A percentile compares a stretch with the other conserved stretches of the same genome.
These are phyloP conservation scores for Vigna trinervia DNA, from an alignment of 306 rosid species.

Conservation along the genomic window DNA sequence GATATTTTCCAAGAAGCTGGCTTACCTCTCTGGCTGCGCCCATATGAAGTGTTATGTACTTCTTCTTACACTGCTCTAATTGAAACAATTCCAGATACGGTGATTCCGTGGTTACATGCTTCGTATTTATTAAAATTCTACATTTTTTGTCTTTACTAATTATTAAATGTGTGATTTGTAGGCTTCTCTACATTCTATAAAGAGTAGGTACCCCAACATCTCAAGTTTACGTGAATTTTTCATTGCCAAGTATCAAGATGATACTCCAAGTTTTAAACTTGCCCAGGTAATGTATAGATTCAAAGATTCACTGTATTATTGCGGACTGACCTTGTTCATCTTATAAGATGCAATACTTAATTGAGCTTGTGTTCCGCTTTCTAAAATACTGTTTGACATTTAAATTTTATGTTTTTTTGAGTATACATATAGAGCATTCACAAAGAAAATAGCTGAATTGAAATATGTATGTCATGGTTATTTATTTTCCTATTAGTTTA, in stretches of 20 bases:
- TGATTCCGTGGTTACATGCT: slow-evolving; percentile 46
- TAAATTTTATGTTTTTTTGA: slow-evolving; percentile 29
- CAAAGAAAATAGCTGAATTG: slow-evolving; percentile 1
- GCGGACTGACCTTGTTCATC: slow-evolving; percentile 32
- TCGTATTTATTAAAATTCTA: slow-evolving; percentile 39
- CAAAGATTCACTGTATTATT: slow-evolving; percentile 21
- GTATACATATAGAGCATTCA: neutral
- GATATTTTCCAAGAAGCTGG: slow-evolving; percentile 99
- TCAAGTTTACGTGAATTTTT: slow-evolving; percentile 86
- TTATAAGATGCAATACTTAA: slow-evolving; percentile 32
- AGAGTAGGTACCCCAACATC: slow-evolving; percentile 80
- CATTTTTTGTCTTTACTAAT: slow-evolving; percentile 1
- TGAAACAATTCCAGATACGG: slow-evolving; percentile 98
- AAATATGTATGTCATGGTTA: slow-evolving; percentile 5
- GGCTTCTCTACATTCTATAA: slow-evolving; percentile 97
- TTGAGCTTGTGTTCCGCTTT: neutral
- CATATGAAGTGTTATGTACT: slow-evolving; percentile 91
- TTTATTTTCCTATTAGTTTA: slow-evolving; percentile 17
- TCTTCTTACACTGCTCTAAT: slow-evolving; percentile 95
- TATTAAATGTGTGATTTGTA: slow-evolving; percentile 42
- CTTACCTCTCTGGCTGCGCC: slow-evolving; percentile 95
- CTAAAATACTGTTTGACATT: neutral
- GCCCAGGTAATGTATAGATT: slow-evolving; percentile 75
- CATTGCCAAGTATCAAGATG: slow-evolving; percentile 80
- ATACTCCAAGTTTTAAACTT: slow-evolving; percentile 91